Conservation (phyloP, 495 filamentous ascomycete species). For the Tetracladium marchalianum region DNA sequence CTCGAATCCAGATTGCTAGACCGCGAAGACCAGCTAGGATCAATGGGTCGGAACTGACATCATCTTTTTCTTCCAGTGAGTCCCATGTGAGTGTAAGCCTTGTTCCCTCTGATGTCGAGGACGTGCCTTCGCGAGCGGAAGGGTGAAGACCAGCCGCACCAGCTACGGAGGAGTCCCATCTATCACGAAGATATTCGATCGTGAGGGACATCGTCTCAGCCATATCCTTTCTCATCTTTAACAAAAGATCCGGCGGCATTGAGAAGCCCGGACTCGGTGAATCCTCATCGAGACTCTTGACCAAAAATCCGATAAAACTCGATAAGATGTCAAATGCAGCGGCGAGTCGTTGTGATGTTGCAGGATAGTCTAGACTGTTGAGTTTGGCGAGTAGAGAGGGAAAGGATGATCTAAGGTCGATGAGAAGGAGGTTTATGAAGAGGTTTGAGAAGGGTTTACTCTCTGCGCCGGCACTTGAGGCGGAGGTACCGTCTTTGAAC, state of each 20-base stretch:
- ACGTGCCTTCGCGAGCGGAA: slow-evolving; percentile 26
- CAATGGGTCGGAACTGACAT: slow-evolving; percentile 36
- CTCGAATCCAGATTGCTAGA: slow-evolving; percentile 49
- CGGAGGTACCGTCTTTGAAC: slow-evolving; percentile 24
- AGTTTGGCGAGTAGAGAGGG: slow-evolving; percentile 47
- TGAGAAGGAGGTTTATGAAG: slow-evolving; percentile 47
- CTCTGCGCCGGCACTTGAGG: slow-evolving; percentile 12
- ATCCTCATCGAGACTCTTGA: slow-evolving; percentile 31
- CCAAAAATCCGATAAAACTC: slow-evolving; percentile 47
- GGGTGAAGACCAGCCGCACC: slow-evolving; percentile 44
- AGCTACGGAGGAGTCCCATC: slow-evolving; percentile 48
- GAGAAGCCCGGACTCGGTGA: slow-evolving; percentile 1
- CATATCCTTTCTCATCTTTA: slow-evolving; percentile 47
- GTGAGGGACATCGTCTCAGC: slow-evolving; percentile 46
- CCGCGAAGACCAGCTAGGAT: slow-evolving; percentile 37
- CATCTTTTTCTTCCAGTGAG: slow-evolving; percentile 22
- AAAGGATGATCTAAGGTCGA: slow-evolving; percentile 52
- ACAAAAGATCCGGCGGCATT: slow-evolving; percentile 42
- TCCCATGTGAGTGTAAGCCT: slow-evolving; percentile 44
- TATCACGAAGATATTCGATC: slow-evolving; percentile 54
- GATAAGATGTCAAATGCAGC: slow-evolving; percentile 49
- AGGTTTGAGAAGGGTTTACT: slow-evolving; percentile 46
- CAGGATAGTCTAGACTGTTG: slow-evolving; percentile 36
- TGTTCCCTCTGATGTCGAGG: slow-evolving; percentile 22
- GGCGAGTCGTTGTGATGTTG: slow-evolving; percentile 39